These are phyloP conservation scores for Ustilaginoidea virens DNA, from an alignment of 2,329 filamentous ascomycete genomes.

Conservation along the genomic window DNA sequence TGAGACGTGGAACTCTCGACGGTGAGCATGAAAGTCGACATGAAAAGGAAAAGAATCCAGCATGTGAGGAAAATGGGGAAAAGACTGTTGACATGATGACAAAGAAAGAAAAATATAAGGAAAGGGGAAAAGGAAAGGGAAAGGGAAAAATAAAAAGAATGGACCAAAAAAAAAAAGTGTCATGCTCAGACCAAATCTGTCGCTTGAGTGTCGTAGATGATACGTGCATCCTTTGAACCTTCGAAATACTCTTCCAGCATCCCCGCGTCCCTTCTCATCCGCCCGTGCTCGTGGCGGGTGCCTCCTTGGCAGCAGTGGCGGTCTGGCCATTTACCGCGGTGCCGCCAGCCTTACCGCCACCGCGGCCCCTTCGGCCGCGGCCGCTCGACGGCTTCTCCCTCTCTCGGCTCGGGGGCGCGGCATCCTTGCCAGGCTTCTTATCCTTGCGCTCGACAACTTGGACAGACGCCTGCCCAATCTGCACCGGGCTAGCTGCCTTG, in stretches of 20 bases:
- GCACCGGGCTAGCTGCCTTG: constrained; percentile 64
- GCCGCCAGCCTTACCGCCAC: constrained; percentile 8
- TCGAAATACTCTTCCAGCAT: too few species aligned
- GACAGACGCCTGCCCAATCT: constrained; percentile 72
- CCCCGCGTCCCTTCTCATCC: constrained; percentile 5
- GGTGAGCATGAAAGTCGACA: too few species aligned
- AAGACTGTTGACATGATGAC: too few species aligned
- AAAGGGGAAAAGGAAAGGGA: background rate
- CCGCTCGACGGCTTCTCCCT: constrained; percentile 14
- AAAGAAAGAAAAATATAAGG: background rate
- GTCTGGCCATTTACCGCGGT: constrained; percentile 5
- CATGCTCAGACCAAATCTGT: too few species aligned
- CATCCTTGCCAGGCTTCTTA: constrained; percentile 27
- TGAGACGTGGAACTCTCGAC: too few species aligned
- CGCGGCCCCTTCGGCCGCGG: constrained; percentile 17
- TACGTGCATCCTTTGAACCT: too few species aligned
- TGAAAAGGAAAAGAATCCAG: too few species aligned
- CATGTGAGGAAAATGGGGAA: too few species aligned
- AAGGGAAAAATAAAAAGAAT: background rate
- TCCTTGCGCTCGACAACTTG: constrained; percentile 76
- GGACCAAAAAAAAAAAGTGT: background rate
- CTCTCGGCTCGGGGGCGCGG: too few species aligned
- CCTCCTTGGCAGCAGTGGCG: constrained; percentile 1
- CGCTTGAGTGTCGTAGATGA: too few species aligned
- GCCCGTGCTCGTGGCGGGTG: constrained; percentile 5